Evolutionary conservation across 2,329 filamentous ascomycete species (phyloP), one percentile per base, ranked within the genome.

Genomic region (Colletotrichum falcatum): DNA sequence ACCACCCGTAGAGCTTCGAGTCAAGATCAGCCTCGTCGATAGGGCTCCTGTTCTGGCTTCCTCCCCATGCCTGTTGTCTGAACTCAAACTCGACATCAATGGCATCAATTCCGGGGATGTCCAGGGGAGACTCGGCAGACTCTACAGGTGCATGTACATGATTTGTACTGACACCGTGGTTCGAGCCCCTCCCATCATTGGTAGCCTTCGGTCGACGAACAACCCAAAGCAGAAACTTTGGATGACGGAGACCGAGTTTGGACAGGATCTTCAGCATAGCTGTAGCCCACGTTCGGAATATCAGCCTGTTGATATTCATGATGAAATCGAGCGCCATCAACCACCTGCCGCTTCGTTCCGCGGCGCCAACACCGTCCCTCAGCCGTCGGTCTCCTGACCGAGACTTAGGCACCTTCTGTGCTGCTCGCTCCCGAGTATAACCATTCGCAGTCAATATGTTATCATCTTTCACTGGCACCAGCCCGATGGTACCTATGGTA

Each of bases 11-110:
- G 1, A 98, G 83, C 69, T 90, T 91, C 2, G 87, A 86, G 73
- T 95, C 92, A 2, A 98, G 83, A 48, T 89, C 88, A 35, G 88
- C 87, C 74, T 96, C 92, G 49, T 90, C 83, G 8, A 83, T 73
- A 20, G 82, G 37, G 33, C 74, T 79, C 76, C 77, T 81, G 78
- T 64, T 78, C 76, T 16, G 74, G 74, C 8, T 76, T 79, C 65
- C 78, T 81, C 55, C 79, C 67, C 81, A 80, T 37, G 92, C 82
- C 59, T 89, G 85, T 64, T 88, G 88, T 74, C 93, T 89, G 74
- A 95, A 90, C 78, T 96, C 93, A 1, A 84, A 85, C 80, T 98
- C 95, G 2, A 98, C 90, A 75, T 98, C 95, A 35, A 94, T 88
- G 44, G 90, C 85, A 42, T 91, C 87, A 72, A 88, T 85, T 26